Conservation (phyloP, 441 rosid species). For the Hura crepitans region DNA sequence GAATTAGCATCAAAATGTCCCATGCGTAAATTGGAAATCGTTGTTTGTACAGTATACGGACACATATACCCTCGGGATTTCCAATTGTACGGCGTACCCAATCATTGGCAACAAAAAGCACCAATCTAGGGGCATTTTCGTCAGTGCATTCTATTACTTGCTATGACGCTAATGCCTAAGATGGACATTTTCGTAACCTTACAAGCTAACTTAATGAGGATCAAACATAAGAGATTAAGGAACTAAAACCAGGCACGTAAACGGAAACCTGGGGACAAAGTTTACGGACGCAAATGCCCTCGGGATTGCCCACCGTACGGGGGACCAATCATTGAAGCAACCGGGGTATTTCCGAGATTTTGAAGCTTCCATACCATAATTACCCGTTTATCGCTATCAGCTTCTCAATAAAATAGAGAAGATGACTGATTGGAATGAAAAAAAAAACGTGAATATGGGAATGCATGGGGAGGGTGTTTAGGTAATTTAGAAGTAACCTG, state of each 20-base stretch:
- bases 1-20: too few relatives aligned
- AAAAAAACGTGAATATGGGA: conserved; percentile 16
- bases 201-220: neutral
- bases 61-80: conserved; percentile 46
- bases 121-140: conserved; percentile 27
- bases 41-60: conserved; percentile 20
- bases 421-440: too few relatives aligned
- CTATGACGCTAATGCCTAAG: too few relatives aligned
- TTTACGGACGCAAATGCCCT: conserved; percentile 42
- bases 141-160: too few relatives aligned
- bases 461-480: conserved; percentile 30
- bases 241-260: conserved; percentile 9
- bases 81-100: conserved; percentile 29
- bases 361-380: neutral
- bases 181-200: conserved; percentile 27
- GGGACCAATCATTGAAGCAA: conserved; percentile 29
- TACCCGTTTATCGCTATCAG: too few relatives aligned
- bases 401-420: neutral
- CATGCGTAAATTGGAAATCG: too few relatives aligned
- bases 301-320: conserved; percentile 34
- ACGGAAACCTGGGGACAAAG: neutral
- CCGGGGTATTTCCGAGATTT: conserved; percentile 34
- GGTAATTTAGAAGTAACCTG: conserved; percentile 56
- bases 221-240: neutral
- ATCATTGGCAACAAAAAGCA: conserved; percentile 29